Base-by-base conservation (phyloP, 352 stramenopile species). In the Pythium utonaiense region DNA sequence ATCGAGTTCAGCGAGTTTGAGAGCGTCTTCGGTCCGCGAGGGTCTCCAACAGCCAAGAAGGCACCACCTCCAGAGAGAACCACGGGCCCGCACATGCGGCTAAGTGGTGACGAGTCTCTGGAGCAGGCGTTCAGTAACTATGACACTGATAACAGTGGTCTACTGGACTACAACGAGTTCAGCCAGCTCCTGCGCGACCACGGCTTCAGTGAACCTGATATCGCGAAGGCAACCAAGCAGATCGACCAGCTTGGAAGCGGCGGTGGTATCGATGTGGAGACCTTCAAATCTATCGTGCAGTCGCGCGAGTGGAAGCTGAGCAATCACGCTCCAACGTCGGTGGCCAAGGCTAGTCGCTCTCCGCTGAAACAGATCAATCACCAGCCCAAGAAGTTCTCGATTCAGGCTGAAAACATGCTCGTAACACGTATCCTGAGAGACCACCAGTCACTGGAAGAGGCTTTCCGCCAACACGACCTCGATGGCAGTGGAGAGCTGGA, bases 1-100 rank as follows among this genome's bases (percentile, higher is more conserved):
- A 78, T 90, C 48, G 55, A 73, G 12, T 85, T 86, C 28, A 52
- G 74, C 21, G 72, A 83, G 33, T 83, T 86, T 36, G 38, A 36
- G 5, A 63, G 65, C 13, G 42, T 86, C 10, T 62, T 72, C 53
- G 22, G 54, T 4, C 36, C 60, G 42, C 31, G 19, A 33, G 17
- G 14, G 16, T 16, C 16, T 55, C 24, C 24, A 6, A 21, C 7
- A 25, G 44, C 5, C 45, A 57, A 51, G 30, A 17, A 38, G 19
- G 30, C n/a, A 36, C 14, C 14, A 19, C 21, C 30, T 30, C 38
- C 34, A 12, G 42, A 38, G 57, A 49, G 7, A 31, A 40, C 22
- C 21, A n/a, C 42, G 10, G 24, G 27, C 10, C 30, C n/a, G 6
- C 49, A 42, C 30, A 48, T 44, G n/a, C 6, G 54, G 25, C n/a